These are phyloP conservation scores for Nemania abortiva DNA, from an alignment of 2,329 filamentous ascomycete genomes.

Conservation along the genomic window DNA sequence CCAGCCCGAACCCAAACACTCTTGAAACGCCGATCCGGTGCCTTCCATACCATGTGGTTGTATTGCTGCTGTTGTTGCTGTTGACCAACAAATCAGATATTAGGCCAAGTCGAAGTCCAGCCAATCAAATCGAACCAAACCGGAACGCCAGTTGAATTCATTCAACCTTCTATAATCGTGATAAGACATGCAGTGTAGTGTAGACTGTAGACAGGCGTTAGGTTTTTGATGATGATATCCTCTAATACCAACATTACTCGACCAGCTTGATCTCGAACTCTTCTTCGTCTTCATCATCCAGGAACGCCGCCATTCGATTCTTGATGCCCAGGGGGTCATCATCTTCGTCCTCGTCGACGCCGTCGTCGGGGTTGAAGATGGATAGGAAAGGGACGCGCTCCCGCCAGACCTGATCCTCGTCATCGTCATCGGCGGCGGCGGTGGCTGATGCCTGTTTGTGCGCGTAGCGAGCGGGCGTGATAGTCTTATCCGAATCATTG, in stretches of 20 bases:
- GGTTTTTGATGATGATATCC: background rate
- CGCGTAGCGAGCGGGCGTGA: conserved; percentile 62
- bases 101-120: background rate
- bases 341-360: conserved; percentile 54
- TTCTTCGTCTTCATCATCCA: conserved; percentile 59
- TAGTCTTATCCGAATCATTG: conserved; percentile 57
- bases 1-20: background rate
- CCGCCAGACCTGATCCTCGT: conserved; percentile 54
- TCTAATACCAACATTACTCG: conserved; percentile 26
- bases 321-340: conserved; percentile 49
- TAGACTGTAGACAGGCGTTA: background rate
- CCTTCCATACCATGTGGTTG: background rate
- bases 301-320: conserved; percentile 49
- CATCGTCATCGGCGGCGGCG: conserved; percentile 48
- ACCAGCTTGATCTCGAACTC: conserved; percentile 67
- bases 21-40: conserved; percentile 11
- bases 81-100: conserved; percentile 3
- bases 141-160: conserved; percentile 8
- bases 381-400: conserved; percentile 66
- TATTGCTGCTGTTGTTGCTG: background rate
- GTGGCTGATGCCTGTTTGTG: conserved; percentile 45
- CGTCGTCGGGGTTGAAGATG: conserved; percentile 62
- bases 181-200: background rate
- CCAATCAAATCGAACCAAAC: background rate
- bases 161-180: conserved; percentile 3